Evolutionary conservation across 2,329 filamentous ascomycete genomes (phyloP), one percentile per base, ranked within the genome.

Genomic region (Fusarium circinatum): DNA sequence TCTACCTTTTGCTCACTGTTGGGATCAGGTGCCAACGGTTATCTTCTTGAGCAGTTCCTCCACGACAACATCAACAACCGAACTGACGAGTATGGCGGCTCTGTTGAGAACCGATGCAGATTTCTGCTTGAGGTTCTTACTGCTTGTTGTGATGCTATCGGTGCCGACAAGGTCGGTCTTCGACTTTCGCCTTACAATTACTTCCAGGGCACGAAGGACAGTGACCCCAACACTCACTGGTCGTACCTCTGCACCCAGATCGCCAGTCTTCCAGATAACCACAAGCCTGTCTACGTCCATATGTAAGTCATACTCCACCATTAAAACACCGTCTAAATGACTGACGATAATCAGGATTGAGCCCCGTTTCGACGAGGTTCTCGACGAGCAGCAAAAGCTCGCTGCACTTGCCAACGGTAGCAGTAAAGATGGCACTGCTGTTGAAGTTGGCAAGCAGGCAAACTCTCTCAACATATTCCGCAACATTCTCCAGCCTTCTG

Each of bases 311-410:
- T 10, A 15, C 5, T 17, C 5, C 8, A 17, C 28, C n/a, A 3
- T 8, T 11, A 4, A 26, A 54, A 8, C 3, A 6, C 11, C 10
- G 2, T 15, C 12, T 6, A 8, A 5, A 5, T 24, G 30, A 38
- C 49, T 57, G 20, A 62, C 8, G 3, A 38, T 26, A 1, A 45
- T 24, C 14, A 84, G 82, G 82, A 75, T 86, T 14, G 85, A 86
- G 78, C 84, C 85, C 20, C 83, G 84, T 9, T 86, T 86, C 44
- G 85, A 86, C 38, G 84, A 86, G 68, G 82, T 85, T 3, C 77
- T 86, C 14, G 81, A 85, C 52, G 85, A 86, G 78, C 75, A 81
- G 45, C 79, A 83, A 38, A 86, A 86, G 76, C 73, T 87, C 41
- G 79, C 78, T 5, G 80, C 84, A 1, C 80, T 86, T 11, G 77